Conservation (phyloP, 2,329 filamentous ascomycete genomes). For the Didymella segeticola region DNA sequence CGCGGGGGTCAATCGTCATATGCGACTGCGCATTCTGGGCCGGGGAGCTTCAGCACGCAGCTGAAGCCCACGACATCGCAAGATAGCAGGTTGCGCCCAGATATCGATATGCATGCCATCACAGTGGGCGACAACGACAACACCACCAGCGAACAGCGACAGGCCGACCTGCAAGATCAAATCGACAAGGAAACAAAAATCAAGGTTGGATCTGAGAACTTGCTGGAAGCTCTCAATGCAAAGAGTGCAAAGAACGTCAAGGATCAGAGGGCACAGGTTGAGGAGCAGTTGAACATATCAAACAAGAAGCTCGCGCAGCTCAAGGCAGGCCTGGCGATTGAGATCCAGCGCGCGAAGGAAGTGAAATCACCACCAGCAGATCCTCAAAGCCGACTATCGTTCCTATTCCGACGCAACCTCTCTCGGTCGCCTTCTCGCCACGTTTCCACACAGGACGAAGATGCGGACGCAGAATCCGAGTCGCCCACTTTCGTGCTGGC, state of each 20-base stretch:
- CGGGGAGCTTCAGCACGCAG: constrained; percentile 89
- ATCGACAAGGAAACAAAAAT: constrained; percentile 98
- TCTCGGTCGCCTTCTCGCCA: constrained; percentile 59
- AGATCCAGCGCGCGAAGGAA: constrained; percentile 65
- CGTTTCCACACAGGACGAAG: constrained; percentile 62
- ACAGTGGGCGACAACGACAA: constrained; percentile 67
- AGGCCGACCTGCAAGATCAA: constrained; percentile 78
- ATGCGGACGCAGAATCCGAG: constrained; percentile 72
- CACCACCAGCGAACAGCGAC: constrained; percentile 71
- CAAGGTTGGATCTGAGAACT: constrained; percentile 95
- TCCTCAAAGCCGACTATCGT: constrained; percentile 60
- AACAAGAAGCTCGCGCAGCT: constrained; percentile 73
- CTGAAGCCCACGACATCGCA: constrained; percentile 75
- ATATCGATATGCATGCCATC: constrained; percentile 60
- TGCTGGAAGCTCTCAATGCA: constrained; percentile 90
- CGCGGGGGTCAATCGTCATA: constrained; percentile 68
- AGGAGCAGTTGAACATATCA: constrained; percentile 88
- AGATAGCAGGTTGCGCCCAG: constrained; percentile 64
- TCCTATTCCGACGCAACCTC: constrained; percentile 63
- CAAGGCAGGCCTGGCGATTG: constrained; percentile 64
- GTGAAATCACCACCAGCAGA: constrained; percentile 56
- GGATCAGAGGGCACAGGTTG: constrained; percentile 62
- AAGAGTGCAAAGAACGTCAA: constrained; percentile 97
- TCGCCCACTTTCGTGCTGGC: constrained; percentile 91
- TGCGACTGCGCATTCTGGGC: constrained; percentile 68